These are phyloP conservation scores for Corrigiola litoralis DNA, from an alignment of 179 eudicot genomes.

Conservation along the genomic window DNA sequence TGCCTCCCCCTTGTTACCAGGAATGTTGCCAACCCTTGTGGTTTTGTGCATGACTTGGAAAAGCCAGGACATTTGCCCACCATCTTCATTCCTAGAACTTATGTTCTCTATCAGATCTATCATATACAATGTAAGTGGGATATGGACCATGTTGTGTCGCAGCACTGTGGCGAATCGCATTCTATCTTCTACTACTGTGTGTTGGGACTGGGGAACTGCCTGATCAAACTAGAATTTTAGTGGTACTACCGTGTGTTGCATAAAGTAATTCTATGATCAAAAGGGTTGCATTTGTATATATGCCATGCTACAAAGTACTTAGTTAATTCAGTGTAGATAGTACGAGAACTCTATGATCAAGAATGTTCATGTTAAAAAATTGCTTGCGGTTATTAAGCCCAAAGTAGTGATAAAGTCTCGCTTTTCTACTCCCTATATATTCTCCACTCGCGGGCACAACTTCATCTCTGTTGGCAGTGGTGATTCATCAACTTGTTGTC, in stretches of 20 bases:
- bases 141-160: slow-evolving; percentile 21
- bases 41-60: not conserved
- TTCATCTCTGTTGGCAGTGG: not conserved
- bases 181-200: not conserved
- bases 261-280: not conserved
- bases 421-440: slow-evolving; percentile 29
- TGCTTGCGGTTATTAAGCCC: slow-evolving; percentile 17
- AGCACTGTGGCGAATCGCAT: slow-evolving; percentile 11
- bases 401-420: slow-evolving; percentile 18
- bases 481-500: not conserved
- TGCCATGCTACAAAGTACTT: not conserved
- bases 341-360: slow-evolving; percentile 21
- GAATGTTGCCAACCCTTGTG: slow-evolving; percentile 24
- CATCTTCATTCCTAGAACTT: not conserved
- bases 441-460: slow-evolving; percentile 1
- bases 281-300: not conserved
- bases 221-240: not conserved
- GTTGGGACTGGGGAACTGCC: slow-evolving; percentile 7
- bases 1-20: slow-evolving; percentile 46
- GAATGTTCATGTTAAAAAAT: slow-evolving; percentile 16
- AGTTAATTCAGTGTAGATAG: not conserved
- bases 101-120: not conserved
- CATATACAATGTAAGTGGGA: slow-evolving; percentile 4
- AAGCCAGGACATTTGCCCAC: slow-evolving; percentile 19
- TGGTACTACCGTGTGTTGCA: not conserved